A percentile compares a stretch with the other conserved stretches of the same genome.
Evolutionary conservation across 2,329 filamentous ascomycete species (phyloP).

Genomic region (Sclerotinia subarctica): DNA sequence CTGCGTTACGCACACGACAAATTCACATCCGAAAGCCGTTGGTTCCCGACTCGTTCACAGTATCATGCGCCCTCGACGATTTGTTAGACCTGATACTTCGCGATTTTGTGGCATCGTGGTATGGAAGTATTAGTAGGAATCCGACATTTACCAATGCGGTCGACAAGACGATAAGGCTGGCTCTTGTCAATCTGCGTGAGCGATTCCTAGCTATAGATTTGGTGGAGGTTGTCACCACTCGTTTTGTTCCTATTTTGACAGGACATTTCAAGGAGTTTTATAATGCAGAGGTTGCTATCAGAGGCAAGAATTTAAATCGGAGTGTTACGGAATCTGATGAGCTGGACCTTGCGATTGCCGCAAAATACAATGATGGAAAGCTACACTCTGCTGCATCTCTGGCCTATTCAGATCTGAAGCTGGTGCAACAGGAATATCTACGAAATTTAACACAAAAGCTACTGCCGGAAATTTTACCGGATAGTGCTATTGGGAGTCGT

Average conservation of each 20-base stretch:
- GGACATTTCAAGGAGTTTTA: slow-evolving; percentile 87
- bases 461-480: slow-evolving; percentile 71
- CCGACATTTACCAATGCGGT: slow-evolving; percentile 82
- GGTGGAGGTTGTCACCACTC: slow-evolving; percentile 76
- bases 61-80: slow-evolving; percentile 77
- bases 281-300: slow-evolving; percentile 80
- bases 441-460: slow-evolving; percentile 70
- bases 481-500: slow-evolving; percentile 71
- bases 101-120: slow-evolving; percentile 89
- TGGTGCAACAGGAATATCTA: slow-evolving; percentile 84
- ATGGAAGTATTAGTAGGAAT: slow-evolving; percentile 77
- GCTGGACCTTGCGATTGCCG: slow-evolving; percentile 91
- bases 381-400: slow-evolving; percentile 83
- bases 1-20: slow-evolving; percentile 61
- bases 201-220: slow-evolving; percentile 74
- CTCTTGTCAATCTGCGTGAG: slow-evolving; percentile 68
- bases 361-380: slow-evolving; percentile 84
- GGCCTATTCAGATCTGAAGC: slow-evolving; percentile 78
- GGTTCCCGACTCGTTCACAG: slow-evolving; percentile 69
- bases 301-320: slow-evolving; percentile 82
- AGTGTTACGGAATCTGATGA: slow-evolving; percentile 95
- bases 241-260: slow-evolving; percentile 83
- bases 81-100: slow-evolving; percentile 72
- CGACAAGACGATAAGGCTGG: slow-evolving; percentile 72
- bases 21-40: slow-evolving; percentile 67